Percentiles rank a stretch among this genome's conserved stretches.
These are phyloP conservation scores for Pseudoperonospora humuli DNA, from an alignment of 352 stramenopile species.

Conservation along the genomic window DNA sequence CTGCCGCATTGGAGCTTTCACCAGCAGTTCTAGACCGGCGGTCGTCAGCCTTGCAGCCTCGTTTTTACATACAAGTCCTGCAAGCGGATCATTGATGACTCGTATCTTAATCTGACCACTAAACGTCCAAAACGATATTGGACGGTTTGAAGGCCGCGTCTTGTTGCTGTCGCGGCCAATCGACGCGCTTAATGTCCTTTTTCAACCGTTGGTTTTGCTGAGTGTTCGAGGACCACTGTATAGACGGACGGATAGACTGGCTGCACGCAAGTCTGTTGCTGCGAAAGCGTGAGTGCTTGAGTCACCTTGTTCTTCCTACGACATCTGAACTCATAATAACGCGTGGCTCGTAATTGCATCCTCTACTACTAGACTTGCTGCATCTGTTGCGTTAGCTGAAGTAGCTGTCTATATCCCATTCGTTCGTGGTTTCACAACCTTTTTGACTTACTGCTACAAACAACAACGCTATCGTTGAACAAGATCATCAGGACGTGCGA, in stretches of 20 bases:
- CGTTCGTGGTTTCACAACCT: too few relatives aligned
- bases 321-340: slow-evolving; percentile 17
- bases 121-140: slow-evolving; percentile 13
- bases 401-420: too few relatives aligned
- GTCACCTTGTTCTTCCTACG: slow-evolving; percentile 6
- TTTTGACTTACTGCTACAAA: too few relatives aligned
- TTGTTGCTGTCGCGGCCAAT: not conserved
- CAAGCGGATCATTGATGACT: too few relatives aligned
- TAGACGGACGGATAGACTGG: not conserved
- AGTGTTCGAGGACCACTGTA: slow-evolving; percentile 3
- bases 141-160: slow-evolving; percentile 12
- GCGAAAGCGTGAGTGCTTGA: too few relatives aligned
- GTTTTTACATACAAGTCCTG: not conserved
- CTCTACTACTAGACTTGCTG: slow-evolving; percentile 4
- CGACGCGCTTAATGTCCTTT: not conserved
- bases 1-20: slow-evolving; percentile 2
- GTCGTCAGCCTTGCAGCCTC: not conserved
- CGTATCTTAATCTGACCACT: too few relatives aligned
- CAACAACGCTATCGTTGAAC: too few relatives aligned
- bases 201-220: slow-evolving; percentile 1
- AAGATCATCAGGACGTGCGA: too few relatives aligned
- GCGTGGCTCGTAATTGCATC: not conserved
- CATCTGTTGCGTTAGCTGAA: slow-evolving; percentile 14
- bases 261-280: too few relatives aligned
- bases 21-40: not conserved